Evolutionary conservation across 2,329 filamentous ascomycete genomes (phyloP).

Genomic region (Aspergillus awamori): DNA sequence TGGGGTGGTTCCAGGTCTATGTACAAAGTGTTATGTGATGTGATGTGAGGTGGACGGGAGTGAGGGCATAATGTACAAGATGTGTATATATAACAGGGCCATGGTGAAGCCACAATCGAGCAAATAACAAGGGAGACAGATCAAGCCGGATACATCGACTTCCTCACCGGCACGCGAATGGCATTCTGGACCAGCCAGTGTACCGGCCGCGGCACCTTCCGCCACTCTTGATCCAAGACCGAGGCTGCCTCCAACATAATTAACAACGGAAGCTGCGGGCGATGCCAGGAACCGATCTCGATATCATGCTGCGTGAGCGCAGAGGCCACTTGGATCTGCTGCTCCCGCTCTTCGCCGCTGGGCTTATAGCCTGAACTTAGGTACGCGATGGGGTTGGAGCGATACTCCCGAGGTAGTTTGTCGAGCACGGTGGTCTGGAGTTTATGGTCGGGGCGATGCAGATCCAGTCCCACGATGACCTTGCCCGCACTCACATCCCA

Average conservation of each 20-base stretch:
- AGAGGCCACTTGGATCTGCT: constrained; percentile 31
- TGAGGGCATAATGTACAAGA: not conserved
- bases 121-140: not conserved
- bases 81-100: not conserved
- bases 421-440: constrained; percentile 19
- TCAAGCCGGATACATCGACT: constrained; percentile 3
- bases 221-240: constrained; percentile 38
- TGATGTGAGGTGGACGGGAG: not conserved
- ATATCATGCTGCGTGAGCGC: constrained; percentile 36
- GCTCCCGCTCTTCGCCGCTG: constrained; percentile 26
- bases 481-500: constrained; percentile 32
- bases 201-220: constrained; percentile 25
- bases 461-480: constrained; percentile 37
- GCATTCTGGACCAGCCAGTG: constrained; percentile 38
- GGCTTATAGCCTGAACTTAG: constrained; percentile 25
- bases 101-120: not conserved
- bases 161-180: constrained; percentile 35
- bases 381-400: constrained; percentile 30
- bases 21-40: not conserved
- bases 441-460: constrained; percentile 19
- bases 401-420: constrained; percentile 30
- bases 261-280: constrained; percentile 27
- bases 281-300: constrained; percentile 24
- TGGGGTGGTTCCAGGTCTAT: not conserved
- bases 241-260: constrained; percentile 42